phyloP scores from a whole-genome alignment of 495 filamentous ascomycete genomes.

The Tuber microsphaerosporum region DNA sequence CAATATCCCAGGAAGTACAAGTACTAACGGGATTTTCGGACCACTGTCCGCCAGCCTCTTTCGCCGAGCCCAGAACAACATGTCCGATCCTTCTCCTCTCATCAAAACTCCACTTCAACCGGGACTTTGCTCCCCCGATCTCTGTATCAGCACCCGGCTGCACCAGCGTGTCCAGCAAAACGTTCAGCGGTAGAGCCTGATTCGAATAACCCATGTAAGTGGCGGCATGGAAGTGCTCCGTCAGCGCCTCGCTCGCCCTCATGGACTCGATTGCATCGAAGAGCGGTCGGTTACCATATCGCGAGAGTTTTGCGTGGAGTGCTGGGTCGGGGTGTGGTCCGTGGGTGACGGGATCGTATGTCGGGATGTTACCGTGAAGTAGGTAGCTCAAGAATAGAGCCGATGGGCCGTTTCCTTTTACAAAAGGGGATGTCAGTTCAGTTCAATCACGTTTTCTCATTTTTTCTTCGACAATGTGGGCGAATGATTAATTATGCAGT shows the following conservation, averaged over 20 bases:
- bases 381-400: slow-evolving; percentile 63
- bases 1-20: slow-evolving; percentile 53
- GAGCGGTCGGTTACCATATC: slow-evolving; percentile 46
- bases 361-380: slow-evolving; percentile 59
- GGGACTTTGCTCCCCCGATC: slow-evolving; percentile 47
- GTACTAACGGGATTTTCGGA: slow-evolving; percentile 52
- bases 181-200: slow-evolving; percentile 59
- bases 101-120: slow-evolving; percentile 53
- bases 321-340: slow-evolving; percentile 56
- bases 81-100: slow-evolving; percentile 53
- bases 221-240: slow-evolving; percentile 58
- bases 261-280: slow-evolving; percentile 42
- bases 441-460: not conserved
- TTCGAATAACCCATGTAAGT: slow-evolving; percentile 55
- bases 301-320: slow-evolving; percentile 52
- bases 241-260: slow-evolving; percentile 45
- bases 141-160: slow-evolving; percentile 60
- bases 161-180: slow-evolving; percentile 58
- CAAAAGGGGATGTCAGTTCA: slow-evolving; percentile 7
- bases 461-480: not conserved
- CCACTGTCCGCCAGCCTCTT: slow-evolving; percentile 58
- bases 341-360: slow-evolving; percentile 49
- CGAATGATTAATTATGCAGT: not conserved
- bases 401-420: slow-evolving; percentile 56
- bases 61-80: slow-evolving; percentile 52